phyloP scores from a whole-genome alignment of 2,329 filamentous ascomycete genomes.

The Nemania sp. region DNA sequence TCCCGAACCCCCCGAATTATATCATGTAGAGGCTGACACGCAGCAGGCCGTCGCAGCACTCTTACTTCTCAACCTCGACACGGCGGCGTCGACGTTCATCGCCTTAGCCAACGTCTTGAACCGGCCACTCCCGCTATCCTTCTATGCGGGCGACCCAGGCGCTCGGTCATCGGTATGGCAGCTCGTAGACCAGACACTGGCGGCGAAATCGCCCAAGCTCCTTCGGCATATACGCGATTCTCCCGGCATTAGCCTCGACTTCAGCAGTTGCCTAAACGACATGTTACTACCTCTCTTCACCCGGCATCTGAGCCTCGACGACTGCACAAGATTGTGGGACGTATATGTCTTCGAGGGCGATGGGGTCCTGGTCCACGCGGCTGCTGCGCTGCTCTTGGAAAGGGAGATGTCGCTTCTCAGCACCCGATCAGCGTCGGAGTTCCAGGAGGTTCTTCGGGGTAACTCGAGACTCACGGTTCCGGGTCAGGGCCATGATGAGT shows the following conservation, averaged over 20 bases:
- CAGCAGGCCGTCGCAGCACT: constrained; percentile 68
- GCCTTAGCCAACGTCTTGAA: constrained; percentile 63
- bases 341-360: constrained; percentile 85
- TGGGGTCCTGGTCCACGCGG: constrained; percentile 69
- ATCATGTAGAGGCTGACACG: constrained; percentile 26
- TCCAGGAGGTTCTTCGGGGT: constrained; percentile 45
- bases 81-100: constrained; percentile 22
- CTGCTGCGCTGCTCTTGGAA: constrained; percentile 66
- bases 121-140: constrained; percentile 57
- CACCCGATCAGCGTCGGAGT: constrained; percentile 50
- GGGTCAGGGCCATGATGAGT: constrained; percentile 37
- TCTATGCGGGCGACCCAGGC: constrained; percentile 71
- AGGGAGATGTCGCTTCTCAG: constrained; percentile 58
- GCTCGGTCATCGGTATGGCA: constrained; percentile 72
- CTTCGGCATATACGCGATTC: constrained; percentile 65
- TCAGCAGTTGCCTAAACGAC: constrained; percentile 60
- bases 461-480: constrained; percentile 31
- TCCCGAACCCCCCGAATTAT: not conserved
- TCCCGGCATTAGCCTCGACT: constrained; percentile 50
- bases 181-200: constrained; percentile 68
- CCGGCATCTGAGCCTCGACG: constrained; percentile 65
- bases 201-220: constrained; percentile 66
- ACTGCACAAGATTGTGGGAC: constrained; percentile 77
- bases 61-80: constrained; percentile 27
- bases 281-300: constrained; percentile 71